A percentile compares a stretch with the other conserved stretches of the same genome.
These are phyloP conservation scores for Macrolepiota dolichaula DNA, from an alignment of 768 basidiomycete species.

Conservation along the genomic window DNA sequence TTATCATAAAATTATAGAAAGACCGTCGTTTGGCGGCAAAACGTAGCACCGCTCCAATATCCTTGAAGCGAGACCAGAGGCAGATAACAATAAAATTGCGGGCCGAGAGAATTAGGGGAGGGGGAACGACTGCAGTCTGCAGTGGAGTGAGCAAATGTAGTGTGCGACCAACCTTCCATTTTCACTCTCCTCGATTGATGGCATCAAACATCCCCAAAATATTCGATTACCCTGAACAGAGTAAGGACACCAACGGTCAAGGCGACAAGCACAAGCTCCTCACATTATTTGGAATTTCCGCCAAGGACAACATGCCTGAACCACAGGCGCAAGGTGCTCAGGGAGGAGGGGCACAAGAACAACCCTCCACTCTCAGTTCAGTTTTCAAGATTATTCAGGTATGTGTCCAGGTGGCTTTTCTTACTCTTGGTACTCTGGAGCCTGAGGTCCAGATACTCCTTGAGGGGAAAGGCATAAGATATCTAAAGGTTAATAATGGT, in stretches of 20 bases:
- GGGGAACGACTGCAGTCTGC: not conserved
- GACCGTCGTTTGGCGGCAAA: too few relatives aligned
- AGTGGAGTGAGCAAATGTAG: not conserved
- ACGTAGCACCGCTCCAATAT: too few relatives aligned
- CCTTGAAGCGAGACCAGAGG: too few relatives aligned
- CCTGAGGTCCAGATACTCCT: not conserved
- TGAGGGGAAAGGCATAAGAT: not conserved
- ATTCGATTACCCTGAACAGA: not conserved
- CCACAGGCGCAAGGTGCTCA: slow-evolving; percentile 12
- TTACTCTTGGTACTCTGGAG: not conserved
- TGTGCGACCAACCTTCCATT: not conserved
- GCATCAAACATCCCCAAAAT: slow-evolving; percentile 7
- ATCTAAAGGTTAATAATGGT: not conserved
- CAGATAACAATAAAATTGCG: not conserved
- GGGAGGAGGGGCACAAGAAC: not conserved
- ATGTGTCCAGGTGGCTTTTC: not conserved
- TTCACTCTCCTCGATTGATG: not conserved
- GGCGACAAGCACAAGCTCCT: not conserved
- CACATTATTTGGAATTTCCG: not conserved
- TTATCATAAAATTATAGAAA: too few relatives aligned
- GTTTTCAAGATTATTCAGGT: slow-evolving; percentile 25
- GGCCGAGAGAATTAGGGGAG: not conserved
- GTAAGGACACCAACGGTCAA: not conserved
- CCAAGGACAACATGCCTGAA: slow-evolving; percentile 9
- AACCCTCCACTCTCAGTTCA: slow-evolving; percentile 4